phyloP scores from a whole-genome alignment of 2,329 filamentous ascomycete genomes.

The Harringtonia aguacate region DNA sequence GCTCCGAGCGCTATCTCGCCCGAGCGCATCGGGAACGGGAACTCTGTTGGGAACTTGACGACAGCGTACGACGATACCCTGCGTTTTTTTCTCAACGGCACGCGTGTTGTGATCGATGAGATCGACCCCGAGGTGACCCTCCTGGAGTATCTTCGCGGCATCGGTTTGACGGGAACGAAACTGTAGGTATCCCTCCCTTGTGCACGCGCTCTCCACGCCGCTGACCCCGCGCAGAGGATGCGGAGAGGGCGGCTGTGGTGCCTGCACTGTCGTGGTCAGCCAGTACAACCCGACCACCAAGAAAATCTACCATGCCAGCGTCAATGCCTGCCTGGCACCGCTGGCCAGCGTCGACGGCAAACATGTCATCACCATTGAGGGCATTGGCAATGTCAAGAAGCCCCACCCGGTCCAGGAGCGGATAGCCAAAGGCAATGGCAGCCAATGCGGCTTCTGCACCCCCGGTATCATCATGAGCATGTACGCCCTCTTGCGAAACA shows the following conservation, averaged over 20 bases:
- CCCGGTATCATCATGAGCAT: constrained; percentile 97
- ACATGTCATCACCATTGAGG: constrained; percentile 95
- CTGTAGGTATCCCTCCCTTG: constrained; percentile 34
- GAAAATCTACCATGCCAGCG: constrained; percentile 88
- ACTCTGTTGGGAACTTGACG: constrained; percentile 45
- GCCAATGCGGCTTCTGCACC: constrained; percentile 85
- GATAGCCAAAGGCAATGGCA: constrained; percentile 83
- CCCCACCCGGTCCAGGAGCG: constrained; percentile 88
- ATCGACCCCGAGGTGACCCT: constrained; percentile 88
- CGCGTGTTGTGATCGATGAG: constrained; percentile 72
- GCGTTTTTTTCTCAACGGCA: constrained; percentile 90
- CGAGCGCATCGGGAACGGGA: constrained; percentile 26
- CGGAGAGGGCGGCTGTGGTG: constrained; percentile 91
- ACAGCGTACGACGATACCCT: constrained; percentile 77
- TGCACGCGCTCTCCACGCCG: no score
- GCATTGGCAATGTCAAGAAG: constrained; percentile 76
- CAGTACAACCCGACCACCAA: constrained; percentile 90
- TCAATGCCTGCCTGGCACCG: constrained; percentile 91
- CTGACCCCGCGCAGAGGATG: constrained; percentile 49
- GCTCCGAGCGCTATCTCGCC: constrained; percentile 45
- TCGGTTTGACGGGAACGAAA: constrained; percentile 92
- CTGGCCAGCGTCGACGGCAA: constrained; percentile 92
- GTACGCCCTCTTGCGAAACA: constrained; percentile 85
- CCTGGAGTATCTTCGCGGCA: constrained; percentile 83
- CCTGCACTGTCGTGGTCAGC: constrained; percentile 89